These are phyloP conservation scores for Paracoccidioides brasiliensis DNA, from an alignment of 2,329 filamentous ascomycete genomes.

Conservation along the genomic window DNA sequence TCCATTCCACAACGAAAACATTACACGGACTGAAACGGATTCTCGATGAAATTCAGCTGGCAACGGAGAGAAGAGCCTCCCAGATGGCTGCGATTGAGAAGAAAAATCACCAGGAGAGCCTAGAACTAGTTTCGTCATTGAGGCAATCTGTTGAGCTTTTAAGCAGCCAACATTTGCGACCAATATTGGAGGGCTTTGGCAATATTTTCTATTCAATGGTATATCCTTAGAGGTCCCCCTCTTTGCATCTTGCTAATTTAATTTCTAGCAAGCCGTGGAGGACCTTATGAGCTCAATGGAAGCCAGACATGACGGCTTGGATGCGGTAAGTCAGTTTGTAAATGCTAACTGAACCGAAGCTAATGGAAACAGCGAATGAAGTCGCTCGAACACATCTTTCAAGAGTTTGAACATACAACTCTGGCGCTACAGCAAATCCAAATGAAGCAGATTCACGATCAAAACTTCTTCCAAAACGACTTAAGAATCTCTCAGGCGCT, in stretches of 20 bases:
- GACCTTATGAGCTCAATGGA: conserved; percentile 10
- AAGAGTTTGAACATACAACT: conserved; percentile 22
- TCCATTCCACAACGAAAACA: conserved; percentile 5
- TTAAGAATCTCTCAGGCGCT: conserved; percentile 12
- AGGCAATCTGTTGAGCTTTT: conserved; percentile 22
- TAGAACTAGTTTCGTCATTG: conserved; percentile 20
- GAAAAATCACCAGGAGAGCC: conserved; percentile 16
- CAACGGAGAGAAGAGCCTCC: conserved; percentile 17
- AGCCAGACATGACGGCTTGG: conserved; percentile 21
- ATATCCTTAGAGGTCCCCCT: background rate
- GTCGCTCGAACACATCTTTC: conserved; percentile 21
- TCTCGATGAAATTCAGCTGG: conserved; percentile 8
- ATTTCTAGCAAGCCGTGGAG: conserved; percentile 12
- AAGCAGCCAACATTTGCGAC: conserved; percentile 17
- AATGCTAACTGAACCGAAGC: background rate
- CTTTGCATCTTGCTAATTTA: background rate
- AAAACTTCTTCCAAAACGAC: conserved; percentile 12
- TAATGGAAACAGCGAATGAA: conserved; percentile 21
- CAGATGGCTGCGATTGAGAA: conserved; percentile 19
- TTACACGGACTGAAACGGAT: conserved; percentile 11
- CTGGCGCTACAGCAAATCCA: conserved; percentile 23
- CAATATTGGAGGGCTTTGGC: conserved; percentile 19
- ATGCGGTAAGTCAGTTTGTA: conserved; percentile 17
- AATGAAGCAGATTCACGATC: conserved; percentile 21
- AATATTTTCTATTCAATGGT: conserved; percentile 26